These are phyloP conservation scores for Hemisphaericaspora subhashii DNA, from an alignment of 1,139 yeast species.

Conservation along the genomic window DNA sequence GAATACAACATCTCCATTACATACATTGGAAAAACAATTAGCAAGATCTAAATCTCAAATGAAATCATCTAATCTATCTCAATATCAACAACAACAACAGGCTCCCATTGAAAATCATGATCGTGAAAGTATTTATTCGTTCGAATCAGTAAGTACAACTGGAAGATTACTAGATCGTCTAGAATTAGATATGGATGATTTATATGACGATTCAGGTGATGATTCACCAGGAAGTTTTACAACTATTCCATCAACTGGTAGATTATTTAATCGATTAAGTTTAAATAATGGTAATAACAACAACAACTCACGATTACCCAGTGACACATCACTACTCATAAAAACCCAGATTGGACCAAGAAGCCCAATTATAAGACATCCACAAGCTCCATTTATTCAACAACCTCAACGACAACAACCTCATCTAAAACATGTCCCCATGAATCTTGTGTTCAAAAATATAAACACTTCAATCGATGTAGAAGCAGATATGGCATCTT, in stretches of 20 bases:
- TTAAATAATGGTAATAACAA: slow-evolving; percentile 19
- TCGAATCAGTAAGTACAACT: slow-evolving; percentile 46
- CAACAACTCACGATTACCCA: slow-evolving; percentile 1
- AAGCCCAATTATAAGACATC: slow-evolving; percentile 4
- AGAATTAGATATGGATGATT: slow-evolving; percentile 29
- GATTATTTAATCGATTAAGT: slow-evolving; percentile 29
- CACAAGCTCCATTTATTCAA: slow-evolving; percentile 2
- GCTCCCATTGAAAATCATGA: slow-evolving; percentile 1
- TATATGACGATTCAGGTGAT: slow-evolving; percentile 18
- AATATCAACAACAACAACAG: background rate
- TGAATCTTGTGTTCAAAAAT: slow-evolving; percentile 24
- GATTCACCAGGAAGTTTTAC: slow-evolving; percentile 24
- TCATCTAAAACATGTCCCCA: slow-evolving; percentile 26
- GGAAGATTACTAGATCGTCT: slow-evolving; percentile 45
- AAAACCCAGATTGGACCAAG: slow-evolving; percentile 7
- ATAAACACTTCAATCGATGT: slow-evolving; percentile 29
- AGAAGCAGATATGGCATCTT: slow-evolving; percentile 25
- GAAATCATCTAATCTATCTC: background rate
- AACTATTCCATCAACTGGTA: slow-evolving; percentile 29
- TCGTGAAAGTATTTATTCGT: slow-evolving; percentile 33
- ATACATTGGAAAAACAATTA: slow-evolving; percentile 5
- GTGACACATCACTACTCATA: slow-evolving; percentile 1
- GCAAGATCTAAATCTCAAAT: slow-evolving; percentile 3
- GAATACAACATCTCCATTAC: slow-evolving; percentile 3
- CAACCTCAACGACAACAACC: slow-evolving; percentile 9